Evolutionary conservation across 2,329 filamentous ascomycete genomes (phyloP), one percentile per base, ranked within the genome.

Genomic region (Elsinoe arachidis): DNA sequence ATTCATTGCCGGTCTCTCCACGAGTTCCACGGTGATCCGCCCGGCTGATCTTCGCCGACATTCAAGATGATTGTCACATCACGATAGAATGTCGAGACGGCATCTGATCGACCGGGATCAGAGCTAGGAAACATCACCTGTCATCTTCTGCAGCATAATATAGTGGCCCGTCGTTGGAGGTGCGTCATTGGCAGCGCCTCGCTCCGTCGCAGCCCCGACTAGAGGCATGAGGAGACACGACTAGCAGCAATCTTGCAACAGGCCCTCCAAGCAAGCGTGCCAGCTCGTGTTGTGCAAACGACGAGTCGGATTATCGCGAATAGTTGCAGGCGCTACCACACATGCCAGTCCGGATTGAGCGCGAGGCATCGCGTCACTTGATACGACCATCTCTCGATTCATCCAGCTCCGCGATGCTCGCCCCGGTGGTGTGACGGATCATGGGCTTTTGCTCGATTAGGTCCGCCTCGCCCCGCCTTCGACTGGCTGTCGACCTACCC

Each of bases 361-460:
- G 14, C 49, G 26, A 21, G 15, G 34, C 14, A 53, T 53, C 49
- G 49, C 49, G 49, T 53, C 49, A 53, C 49, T 53, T 53, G 49
- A 53, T 53, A 53, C 49, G 33, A 19, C 49, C 49, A 53, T 53
- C 49, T 53, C 49, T 53, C 49, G 49, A 53, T 53, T 53, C 49
- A 53, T 53, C 34, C 33, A 38, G 33, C 33, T 38, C 49, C 34
- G 49, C 33, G 49, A 53, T 39, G 49, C 26, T 39, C 26, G 37
- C 14, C 49, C 49, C 26, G 49, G 26, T 26, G 26, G 19, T 53
- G 49, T 51, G 49, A 39, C 49, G 49, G 39, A 53, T 53, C 49
- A 53, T 19, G n/a, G 38, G 33, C 49, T 35, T 14, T 26, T 53
- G 49, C 37, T 53, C 49, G 41, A 46, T 38, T 23, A 26, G 26